Conservation (phyloP, 306 rosid genomes). For the Carpinus viminea region DNA sequence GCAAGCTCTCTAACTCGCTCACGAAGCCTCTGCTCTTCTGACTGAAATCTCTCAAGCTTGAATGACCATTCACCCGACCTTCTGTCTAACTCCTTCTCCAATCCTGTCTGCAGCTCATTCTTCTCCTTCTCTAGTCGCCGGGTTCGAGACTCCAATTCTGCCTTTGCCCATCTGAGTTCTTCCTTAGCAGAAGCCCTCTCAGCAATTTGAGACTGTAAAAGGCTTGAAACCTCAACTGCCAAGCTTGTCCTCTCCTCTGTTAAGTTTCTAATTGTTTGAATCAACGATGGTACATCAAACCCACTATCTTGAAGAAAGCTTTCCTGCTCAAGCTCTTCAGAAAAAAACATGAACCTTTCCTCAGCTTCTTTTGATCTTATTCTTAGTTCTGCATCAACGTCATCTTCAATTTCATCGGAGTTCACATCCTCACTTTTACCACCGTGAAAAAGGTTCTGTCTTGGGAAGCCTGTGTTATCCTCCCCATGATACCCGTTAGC, state of each 20-base stretch:
- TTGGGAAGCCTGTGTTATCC: slow-evolving; percentile 34
- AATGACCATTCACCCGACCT: slow-evolving; percentile 95
- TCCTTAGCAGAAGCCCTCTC: slow-evolving; percentile 69
- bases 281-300: slow-evolving; percentile 58
- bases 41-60: slow-evolving; percentile 85
- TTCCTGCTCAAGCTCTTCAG: slow-evolving; percentile 67
- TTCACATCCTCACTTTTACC: slow-evolving; percentile 35
- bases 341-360: slow-evolving; percentile 67
- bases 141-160: slow-evolving; percentile 58
- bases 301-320: slow-evolving; percentile 55
- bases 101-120: slow-evolving; percentile 74
- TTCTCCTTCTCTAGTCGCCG: slow-evolving; percentile 83
- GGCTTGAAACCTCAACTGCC: slow-evolving; percentile 79
- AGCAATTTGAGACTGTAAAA: slow-evolving; percentile 68
- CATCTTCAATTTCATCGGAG: slow-evolving; percentile 53
- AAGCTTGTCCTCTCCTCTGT: slow-evolving; percentile 65
- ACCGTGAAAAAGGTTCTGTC: slow-evolving; percentile 25
- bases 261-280: slow-evolving; percentile 63
- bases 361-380: slow-evolving; percentile 74
- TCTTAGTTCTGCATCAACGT: slow-evolving; percentile 55
- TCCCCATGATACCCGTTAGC: slow-evolving; percentile 43
- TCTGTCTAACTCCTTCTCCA: slow-evolving; percentile 93
- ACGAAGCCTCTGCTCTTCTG: slow-evolving; percentile 89
- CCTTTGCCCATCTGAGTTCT: slow-evolving; percentile 56
- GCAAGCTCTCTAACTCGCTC: slow-evolving; percentile 98